Evolutionary conservation across 2,329 filamentous ascomycete species (phyloP).

Genomic region (Colletotrichum horii): DNA sequence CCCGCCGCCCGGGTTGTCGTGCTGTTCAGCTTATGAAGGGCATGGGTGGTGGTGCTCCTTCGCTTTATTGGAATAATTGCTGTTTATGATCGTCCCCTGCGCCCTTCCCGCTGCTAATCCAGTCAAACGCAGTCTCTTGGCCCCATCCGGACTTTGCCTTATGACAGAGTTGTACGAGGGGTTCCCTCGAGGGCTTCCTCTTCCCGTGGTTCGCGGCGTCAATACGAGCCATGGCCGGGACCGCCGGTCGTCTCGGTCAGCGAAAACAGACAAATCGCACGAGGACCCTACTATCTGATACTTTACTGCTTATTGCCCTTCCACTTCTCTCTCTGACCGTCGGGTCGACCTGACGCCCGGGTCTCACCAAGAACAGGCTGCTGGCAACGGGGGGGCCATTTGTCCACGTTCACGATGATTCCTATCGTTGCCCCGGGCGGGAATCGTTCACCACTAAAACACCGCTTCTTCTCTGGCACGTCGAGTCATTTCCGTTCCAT

Average conservation of each 20-base stretch:
- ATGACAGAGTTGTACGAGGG: background rate
- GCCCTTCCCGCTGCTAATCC: background rate
- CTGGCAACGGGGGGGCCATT: background rate
- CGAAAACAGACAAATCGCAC: background rate
- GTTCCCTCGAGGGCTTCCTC: background rate
- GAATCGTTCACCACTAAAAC: background rate
- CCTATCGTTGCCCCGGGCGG: background rate
- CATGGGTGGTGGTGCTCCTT: background rate
- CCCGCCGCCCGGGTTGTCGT: background rate
- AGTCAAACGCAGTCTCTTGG: background rate
- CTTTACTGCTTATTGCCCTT: background rate
- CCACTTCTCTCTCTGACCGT: background rate
- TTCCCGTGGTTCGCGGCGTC: background rate
- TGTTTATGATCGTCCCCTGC: background rate
- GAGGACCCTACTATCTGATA: background rate
- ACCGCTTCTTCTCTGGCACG: background rate
- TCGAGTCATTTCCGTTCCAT: conserved; percentile 18
- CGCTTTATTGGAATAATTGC: background rate
- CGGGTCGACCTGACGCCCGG: background rate
- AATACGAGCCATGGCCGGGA: conserved; percentile 2
- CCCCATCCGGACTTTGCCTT: background rate
- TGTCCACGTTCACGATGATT: background rate
- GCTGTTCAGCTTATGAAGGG: background rate
- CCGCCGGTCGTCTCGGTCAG: conserved; percentile 5
- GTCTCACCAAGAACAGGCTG: background rate